Evolutionary conservation across 257 asterid genomes (phyloP), one percentile per base, ranked within the genome.

Genomic region (Catharanthus roseus): DNA sequence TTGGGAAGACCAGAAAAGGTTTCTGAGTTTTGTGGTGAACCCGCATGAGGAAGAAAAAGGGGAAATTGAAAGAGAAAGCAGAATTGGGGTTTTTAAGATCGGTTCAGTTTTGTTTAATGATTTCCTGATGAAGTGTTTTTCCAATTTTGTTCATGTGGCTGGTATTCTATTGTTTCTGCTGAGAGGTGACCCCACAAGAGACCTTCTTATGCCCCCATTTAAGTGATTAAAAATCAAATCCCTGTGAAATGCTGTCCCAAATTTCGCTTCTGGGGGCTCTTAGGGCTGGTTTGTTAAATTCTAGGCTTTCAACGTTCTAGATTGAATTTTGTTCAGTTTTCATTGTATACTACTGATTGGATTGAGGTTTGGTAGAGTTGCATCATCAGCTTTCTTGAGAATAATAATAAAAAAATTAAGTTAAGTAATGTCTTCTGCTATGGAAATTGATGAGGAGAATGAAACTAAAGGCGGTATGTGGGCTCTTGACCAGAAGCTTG

Each of bases 401-500:
- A 36, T 38, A n/a, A n/a, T n/a, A n/a, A n/a, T 69, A 66, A 56
- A 28, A 26, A 69, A 56, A 8, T 53, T 3, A 77, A 73, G 68
- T n/a, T n/a, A n/a, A n/a, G 8, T 38, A 80, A 88, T 86, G 92
- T 78, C 86, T 63, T 79, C 91, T 72, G 82, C 75, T 70, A 72
- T 77, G 78, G 95, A 82, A 72, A 84, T 73, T 72, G 92, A 85
- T 65, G 95, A 86, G 28, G 90, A 74, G 21, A 50, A 54, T 75
- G 96, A 82, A 60, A 82, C 75, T 23, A 92, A 88, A 76, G 99
- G 99, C 18, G 77, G 90, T 72, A 92, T 95, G 97, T 95, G 99
- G 99, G 96, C 49, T 76, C 86, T 95, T 84, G 99, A 95, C 70
- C 96, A 95, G 88, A 95, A 87, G 79, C 92, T 95, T 72, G 99